A percentile compares a stretch with the other conserved stretches of the same genome.
phyloP scores from a whole-genome alignment of 1,139 yeast genomes.

The Debaryomycetaceae sp. region DNA sequence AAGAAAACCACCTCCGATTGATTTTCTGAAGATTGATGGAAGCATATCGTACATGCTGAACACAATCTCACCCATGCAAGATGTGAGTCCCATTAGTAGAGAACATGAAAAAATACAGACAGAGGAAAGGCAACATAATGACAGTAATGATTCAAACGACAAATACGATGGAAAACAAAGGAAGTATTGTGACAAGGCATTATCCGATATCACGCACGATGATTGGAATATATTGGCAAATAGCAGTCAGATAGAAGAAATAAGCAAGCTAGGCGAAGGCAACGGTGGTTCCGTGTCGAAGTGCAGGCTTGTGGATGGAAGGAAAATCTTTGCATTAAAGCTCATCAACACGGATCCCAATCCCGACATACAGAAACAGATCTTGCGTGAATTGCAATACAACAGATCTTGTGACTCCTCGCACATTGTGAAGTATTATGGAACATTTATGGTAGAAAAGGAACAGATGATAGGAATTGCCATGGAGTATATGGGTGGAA shows the following conservation, averaged over 20 bases:
- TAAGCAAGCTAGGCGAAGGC: conserved; percentile 85
- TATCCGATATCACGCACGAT: conserved; percentile 63
- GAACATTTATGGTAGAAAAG: conserved; percentile 78
- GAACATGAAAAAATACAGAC: background rate
- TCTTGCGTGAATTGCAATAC: conserved; percentile 83
- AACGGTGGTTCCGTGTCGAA: conserved; percentile 88
- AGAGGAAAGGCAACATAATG: background rate
- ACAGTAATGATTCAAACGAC: conserved; percentile 1
- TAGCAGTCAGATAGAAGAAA: conserved; percentile 53
- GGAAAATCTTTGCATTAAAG: conserved; percentile 78
- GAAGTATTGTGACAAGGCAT: conserved; percentile 13
- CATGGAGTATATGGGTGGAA: conserved; percentile 97
- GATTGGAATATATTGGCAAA: conserved; percentile 73
- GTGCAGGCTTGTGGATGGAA: conserved; percentile 55
- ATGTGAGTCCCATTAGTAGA: background rate
- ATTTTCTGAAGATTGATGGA: conserved; percentile 34
- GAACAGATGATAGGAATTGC: conserved; percentile 80
- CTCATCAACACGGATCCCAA: conserved; percentile 72
- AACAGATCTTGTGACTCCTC: conserved; percentile 79
- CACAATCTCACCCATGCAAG: conserved; percentile 3
- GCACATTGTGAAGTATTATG: conserved; percentile 86
- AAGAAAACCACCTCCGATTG: conserved; percentile 46
- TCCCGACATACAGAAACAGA: conserved; percentile 81
- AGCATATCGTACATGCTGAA: conserved; percentile 18
- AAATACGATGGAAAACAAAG: background rate